Percentiles rank a stretch among this genome's conserved stretches.
phyloP scores from a whole-genome alignment of 1,139 yeast species.

The Yamadazyma spencermartinsiae region DNA sequence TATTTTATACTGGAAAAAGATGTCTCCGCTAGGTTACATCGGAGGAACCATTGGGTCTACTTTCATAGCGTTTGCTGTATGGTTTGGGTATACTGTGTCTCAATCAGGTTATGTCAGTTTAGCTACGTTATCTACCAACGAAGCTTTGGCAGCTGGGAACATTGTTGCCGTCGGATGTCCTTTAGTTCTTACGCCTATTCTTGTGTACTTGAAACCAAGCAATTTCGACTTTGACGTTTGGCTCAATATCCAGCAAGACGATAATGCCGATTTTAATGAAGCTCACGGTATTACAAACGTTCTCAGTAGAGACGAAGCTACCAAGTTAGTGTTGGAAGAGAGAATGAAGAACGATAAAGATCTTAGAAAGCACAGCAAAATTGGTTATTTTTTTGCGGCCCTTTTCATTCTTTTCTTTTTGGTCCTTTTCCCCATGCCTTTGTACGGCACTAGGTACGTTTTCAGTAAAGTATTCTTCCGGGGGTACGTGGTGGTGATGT shows the following conservation, averaged over 20 bases:
- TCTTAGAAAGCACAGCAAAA: slow-evolving; percentile 22
- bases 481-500: slow-evolving; percentile 33
- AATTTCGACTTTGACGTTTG: slow-evolving; percentile 24
- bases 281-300: slow-evolving; percentile 14
- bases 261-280: slow-evolving; percentile 26
- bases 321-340: slow-evolving; percentile 21
- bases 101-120: slow-evolving; percentile 26
- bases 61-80: slow-evolving; percentile 41
- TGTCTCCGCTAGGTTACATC: slow-evolving; percentile 40
- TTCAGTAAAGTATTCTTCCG: slow-evolving; percentile 33
- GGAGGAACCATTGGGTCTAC: slow-evolving; percentile 50
- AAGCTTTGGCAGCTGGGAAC: slow-evolving; percentile 35
- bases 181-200: slow-evolving; percentile 21
- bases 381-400: slow-evolving; percentile 17
- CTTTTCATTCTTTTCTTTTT: slow-evolving; percentile 22
- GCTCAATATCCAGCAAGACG: slow-evolving; percentile 26
- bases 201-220: slow-evolving; percentile 30
- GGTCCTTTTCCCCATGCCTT: slow-evolving; percentile 27
- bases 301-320: slow-evolving; percentile 23
- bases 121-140: slow-evolving; percentile 21
- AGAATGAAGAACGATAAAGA: slow-evolving; percentile 19
- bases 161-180: slow-evolving; percentile 31
- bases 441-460: slow-evolving; percentile 31
- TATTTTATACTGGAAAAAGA: slow-evolving; percentile 48
- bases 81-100: slow-evolving; percentile 39